phyloP scores from a whole-genome alignment of 495 filamentous ascomycete genomes.

The Lophium mytilinum region DNA sequence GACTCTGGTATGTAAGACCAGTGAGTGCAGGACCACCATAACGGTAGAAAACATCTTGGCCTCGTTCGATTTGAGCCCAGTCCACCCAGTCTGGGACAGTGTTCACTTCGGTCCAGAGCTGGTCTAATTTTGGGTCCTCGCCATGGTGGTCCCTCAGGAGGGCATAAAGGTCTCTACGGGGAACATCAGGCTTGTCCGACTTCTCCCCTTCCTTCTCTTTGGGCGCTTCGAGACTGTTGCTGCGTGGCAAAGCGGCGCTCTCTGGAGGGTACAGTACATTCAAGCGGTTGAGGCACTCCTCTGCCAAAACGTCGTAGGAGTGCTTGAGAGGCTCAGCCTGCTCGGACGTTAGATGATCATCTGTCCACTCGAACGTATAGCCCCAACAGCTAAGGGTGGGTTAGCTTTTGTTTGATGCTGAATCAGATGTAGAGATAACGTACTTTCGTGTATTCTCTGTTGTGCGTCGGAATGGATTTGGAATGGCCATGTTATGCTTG shows the following conservation, averaged over 20 bases:
- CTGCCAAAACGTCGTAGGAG: slow-evolving; percentile 60
- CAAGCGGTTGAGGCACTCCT: slow-evolving; percentile 54
- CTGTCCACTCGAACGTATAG: slow-evolving; percentile 62
- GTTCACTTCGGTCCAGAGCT: slow-evolving; percentile 61
- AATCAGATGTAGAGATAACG: not conserved
- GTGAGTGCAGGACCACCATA: slow-evolving; percentile 60
- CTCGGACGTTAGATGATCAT: slow-evolving; percentile 53
- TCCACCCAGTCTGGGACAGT: slow-evolving; percentile 72
- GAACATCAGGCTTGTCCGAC: slow-evolving; percentile 22
- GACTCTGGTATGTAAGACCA: slow-evolving; percentile 55
- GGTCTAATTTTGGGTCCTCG: slow-evolving; percentile 47
- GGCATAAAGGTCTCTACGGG: slow-evolving; percentile 49
- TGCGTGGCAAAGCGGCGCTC: slow-evolving; percentile 27
- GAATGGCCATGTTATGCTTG: slow-evolving; percentile 32
- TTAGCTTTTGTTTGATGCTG: not conserved
- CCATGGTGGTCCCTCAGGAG: slow-evolving; percentile 51
- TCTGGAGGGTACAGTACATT: slow-evolving; percentile 45
- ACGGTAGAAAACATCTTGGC: slow-evolving; percentile 50
- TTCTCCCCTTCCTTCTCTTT: slow-evolving; percentile 6
- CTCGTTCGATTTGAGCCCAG: slow-evolving; percentile 68
- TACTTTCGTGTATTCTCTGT: slow-evolving; percentile 32
- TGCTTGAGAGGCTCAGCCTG: slow-evolving; percentile 52
- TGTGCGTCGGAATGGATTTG: slow-evolving; percentile 29
- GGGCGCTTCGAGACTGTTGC: slow-evolving; percentile 15
- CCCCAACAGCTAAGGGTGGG: slow-evolving; percentile 46